Base-by-base conservation (phyloP, 306 rosid genomes). In the Biancaea sappan region DNA sequence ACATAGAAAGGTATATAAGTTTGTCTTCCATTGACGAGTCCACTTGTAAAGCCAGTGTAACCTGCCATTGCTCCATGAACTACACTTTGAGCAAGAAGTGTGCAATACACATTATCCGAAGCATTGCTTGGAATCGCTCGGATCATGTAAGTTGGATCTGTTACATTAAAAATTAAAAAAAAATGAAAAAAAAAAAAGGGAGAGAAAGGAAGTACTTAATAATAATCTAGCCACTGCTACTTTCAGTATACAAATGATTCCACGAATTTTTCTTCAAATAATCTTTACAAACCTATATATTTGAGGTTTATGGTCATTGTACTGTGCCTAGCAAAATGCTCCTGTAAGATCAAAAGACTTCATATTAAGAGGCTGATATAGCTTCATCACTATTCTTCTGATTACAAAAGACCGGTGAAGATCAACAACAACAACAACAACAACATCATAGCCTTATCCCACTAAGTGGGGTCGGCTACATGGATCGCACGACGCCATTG, bases 51-150 rank as follows among this genome's bases (percentile, higher is more conserved):
- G 69, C 99, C 98, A 7, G 96, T 83, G 53, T 94, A 94, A 57
- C 98, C 99, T 35, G 99, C 98, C 98, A 92, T 92, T 82, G 96
- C 99, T 65, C 98, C 99, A 86, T 94, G 99, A 69, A 90, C 87
- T 12, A 92, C 93, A 84, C 97, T 94, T 81, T 89, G 98, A 82
- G 97, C 97, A 66, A 89, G 96, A 65, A 94, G 92, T 14, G 97
- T 94, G 89, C 92, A 86, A 75, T 91, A 94, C 53, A 94, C 98
- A 9, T 94, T 94, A 82, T 94, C 96, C 0, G 98, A 91, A 61
- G 96, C 97, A 60, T 88, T 94, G 79, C 98, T 88, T n/a, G 97
- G 98, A 72, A 94, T 81, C 18, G 98, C 98, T 81, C 98, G 90
- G 79, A 94, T 91, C 97, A 91, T 94, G 38, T 91, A 94, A 1